Conservation (phyloP, 2,329 filamentous ascomycete genomes). For the Alternaria brassicae region DNA sequence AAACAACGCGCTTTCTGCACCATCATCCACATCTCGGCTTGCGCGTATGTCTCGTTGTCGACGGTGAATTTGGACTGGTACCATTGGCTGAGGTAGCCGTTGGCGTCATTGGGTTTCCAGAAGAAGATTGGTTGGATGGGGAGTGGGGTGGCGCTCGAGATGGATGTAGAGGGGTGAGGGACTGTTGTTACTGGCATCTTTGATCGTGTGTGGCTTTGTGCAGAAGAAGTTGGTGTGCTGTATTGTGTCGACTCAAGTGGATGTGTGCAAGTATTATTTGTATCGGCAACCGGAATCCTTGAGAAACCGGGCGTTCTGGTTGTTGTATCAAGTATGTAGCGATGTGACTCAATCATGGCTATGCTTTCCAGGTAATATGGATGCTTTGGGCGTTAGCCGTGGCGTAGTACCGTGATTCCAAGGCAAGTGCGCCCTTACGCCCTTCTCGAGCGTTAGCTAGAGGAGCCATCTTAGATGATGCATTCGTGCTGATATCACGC, state of each 20-base stretch:
- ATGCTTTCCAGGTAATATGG: neutral
- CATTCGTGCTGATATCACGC: neutral
- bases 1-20: constrained; percentile 49
- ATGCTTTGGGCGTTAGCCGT: neutral
- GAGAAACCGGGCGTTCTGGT: no score
- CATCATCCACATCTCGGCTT: constrained; percentile 60
- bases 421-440: constrained; percentile 1
- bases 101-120: constrained; percentile 31
- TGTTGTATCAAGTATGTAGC: neutral
- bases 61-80: constrained; percentile 58
- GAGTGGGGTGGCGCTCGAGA: neutral
- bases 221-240: no score
- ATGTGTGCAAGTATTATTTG: no score
- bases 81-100: constrained; percentile 71
- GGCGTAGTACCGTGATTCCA: neutral
- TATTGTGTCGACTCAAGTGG: no score
- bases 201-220: neutral
- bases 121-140: constrained; percentile 33
- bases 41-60: constrained; percentile 44
- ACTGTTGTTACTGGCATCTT: neutral
- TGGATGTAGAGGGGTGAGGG: neutral
- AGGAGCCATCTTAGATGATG: neutral
- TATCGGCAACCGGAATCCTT: no score
- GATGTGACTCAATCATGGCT: neutral
- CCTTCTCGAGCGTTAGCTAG: neutral